phyloP scores from a whole-genome alignment of 495 filamentous ascomycete species.

The Aspergillus steynii region DNA sequence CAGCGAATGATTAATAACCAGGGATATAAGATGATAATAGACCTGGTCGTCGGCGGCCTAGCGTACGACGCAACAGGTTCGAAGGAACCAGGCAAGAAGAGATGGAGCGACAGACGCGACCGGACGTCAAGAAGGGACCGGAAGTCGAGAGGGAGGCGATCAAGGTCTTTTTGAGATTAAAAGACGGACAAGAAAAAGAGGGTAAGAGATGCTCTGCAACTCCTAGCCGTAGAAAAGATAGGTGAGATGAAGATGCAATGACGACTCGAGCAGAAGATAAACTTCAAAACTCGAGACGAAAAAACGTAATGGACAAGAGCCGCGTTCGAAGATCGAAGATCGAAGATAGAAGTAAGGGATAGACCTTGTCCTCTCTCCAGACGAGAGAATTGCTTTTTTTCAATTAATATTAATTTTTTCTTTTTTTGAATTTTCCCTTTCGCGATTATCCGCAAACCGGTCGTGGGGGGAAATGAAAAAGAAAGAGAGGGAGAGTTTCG shows the following conservation, averaged over 20 bases:
- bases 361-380: constrained; percentile 7
- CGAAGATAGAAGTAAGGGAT: constrained; percentile 5
- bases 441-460: not conserved
- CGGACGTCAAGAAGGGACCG: constrained; percentile 18
- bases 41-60: constrained; percentile 15
- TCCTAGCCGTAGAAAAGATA: constrained; percentile 32
- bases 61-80: constrained; percentile 8
- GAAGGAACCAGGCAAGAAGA: not conserved
- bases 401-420: constrained; percentile 12
- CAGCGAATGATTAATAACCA: constrained; percentile 20
- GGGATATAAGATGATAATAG: constrained; percentile 13
- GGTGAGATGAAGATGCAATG: constrained; percentile 25
- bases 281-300: constrained; percentile 6
- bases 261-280: constrained; percentile 16
- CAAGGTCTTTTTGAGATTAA: constrained; percentile 18
- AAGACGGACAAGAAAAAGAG: constrained; percentile 22
- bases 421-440: constrained; percentile 13
- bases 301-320: not conserved
- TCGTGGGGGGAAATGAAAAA: constrained; percentile 13
- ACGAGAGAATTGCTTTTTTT: constrained; percentile 25
- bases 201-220: constrained; percentile 49
- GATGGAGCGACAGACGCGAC: constrained; percentile 25
- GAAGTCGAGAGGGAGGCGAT: constrained; percentile 12
- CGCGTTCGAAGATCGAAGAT: constrained; percentile 2
- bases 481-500: constrained; percentile 14